These are phyloP conservation scores for Puccinia triticina DNA, from an alignment of 1,284 basidiomycete genomes.

Conservation along the genomic window DNA sequence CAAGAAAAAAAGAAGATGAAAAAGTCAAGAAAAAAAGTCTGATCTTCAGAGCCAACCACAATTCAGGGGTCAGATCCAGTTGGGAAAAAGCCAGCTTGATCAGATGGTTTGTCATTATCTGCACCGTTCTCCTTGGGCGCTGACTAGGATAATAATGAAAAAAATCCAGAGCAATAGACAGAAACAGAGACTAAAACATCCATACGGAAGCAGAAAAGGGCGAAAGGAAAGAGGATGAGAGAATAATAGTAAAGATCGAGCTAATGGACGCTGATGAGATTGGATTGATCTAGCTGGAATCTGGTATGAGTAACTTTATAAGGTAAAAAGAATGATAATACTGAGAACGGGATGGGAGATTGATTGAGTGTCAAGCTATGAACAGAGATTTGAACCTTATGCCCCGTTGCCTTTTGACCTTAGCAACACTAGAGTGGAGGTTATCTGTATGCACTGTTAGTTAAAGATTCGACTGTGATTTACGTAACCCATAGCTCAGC, in stretches of 20 bases:
- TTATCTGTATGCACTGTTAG: constrained; percentile 30
- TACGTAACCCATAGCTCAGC: constrained; percentile 1
- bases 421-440: neutral
- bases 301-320: constrained; percentile 29
- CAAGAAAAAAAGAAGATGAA: neutral
- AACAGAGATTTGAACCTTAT: constrained; percentile 15
- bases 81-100: constrained; percentile 36
- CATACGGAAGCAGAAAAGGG: neutral
- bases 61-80: constrained; percentile 39
- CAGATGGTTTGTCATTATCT: constrained; percentile 42
- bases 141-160: neutral
- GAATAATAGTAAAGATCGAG: constrained; percentile 4
- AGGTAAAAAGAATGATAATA: constrained; percentile 14
- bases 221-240: constrained; percentile 6
- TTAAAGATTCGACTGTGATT: constrained; percentile 9
- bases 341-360: constrained; percentile 17
- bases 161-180: constrained; percentile 20
- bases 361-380: constrained; percentile 25
- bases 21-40: constrained; percentile 20
- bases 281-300: constrained; percentile 21
- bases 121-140: constrained; percentile 38
- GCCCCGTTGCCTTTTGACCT: neutral
- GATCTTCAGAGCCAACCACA: constrained; percentile 41
- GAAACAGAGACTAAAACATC: constrained; percentile 21
- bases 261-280: constrained; percentile 22